Percentiles rank a stretch among this genome's conserved stretches.
phyloP scores from a whole-genome alignment of 495 filamentous ascomycete species.

The Penicillium diatomitis region DNA sequence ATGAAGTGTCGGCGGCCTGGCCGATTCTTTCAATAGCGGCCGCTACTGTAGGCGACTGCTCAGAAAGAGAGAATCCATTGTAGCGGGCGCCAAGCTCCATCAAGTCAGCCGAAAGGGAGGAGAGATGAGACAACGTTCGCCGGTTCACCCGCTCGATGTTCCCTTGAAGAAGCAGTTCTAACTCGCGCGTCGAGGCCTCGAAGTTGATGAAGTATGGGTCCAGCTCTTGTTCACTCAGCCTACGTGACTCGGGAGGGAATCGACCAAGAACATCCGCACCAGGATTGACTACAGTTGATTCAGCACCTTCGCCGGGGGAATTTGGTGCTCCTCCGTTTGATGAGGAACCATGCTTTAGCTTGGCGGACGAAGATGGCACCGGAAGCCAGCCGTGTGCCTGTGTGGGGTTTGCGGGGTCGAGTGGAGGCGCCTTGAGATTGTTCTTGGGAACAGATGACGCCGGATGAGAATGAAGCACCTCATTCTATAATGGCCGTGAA shows the following conservation, averaged over 20 bases:
- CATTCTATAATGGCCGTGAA: constrained; percentile 47
- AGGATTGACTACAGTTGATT: constrained; percentile 41
- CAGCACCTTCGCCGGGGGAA: constrained; percentile 40
- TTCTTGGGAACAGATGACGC: constrained; percentile 88
- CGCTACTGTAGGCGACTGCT: constrained; percentile 78
- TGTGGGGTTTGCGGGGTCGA: constrained; percentile 84
- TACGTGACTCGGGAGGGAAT: constrained; percentile 71
- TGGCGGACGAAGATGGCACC: constrained; percentile 73
- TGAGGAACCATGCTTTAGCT: constrained; percentile 55
- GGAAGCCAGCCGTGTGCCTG: constrained; percentile 85
- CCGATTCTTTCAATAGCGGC: constrained; percentile 90
- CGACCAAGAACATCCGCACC: constrained; percentile 61
- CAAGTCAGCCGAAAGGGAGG: constrained; percentile 73
- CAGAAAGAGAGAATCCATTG: constrained; percentile 94
- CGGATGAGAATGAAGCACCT: constrained; percentile 84
- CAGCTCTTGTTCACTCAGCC: constrained; percentile 76
- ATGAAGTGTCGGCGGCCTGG: constrained; percentile 91
- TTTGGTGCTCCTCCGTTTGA: constrained; percentile 41
- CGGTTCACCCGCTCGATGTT: constrained; percentile 95
- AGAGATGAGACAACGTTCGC: constrained; percentile 74
- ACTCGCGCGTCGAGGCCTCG: constrained; percentile 76
- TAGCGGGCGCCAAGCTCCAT: constrained; percentile 87
- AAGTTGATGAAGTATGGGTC: constrained; percentile 94
- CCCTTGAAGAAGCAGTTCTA: constrained; percentile 77
- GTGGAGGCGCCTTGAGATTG: constrained; percentile 82